Evolutionary conservation across 2,329 filamentous ascomycete species (phyloP), one percentile per base, ranked within the genome.

Genomic region (Lachnum nothofagi): DNA sequence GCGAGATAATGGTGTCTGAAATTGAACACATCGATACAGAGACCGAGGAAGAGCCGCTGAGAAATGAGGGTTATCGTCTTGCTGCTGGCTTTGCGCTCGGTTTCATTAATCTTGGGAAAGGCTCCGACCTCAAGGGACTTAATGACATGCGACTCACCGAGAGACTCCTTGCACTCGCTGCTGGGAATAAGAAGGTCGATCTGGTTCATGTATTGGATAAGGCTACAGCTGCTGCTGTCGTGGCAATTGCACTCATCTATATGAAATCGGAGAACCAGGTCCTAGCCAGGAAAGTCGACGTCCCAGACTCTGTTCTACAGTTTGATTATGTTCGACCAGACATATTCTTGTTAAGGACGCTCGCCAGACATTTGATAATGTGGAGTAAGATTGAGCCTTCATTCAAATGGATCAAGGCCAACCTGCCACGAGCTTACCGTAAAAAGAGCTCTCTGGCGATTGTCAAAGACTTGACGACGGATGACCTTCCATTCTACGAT

Each of bases 1-100:
- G 90, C 64, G 93, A 98, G 66, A 89, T 97, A 16, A 96, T 98
- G 89, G 80, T 98, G 43, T 97, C 91, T 0, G 93, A 98, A 66
- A 93, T 98, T 52, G 90, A 96, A 65, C 86, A 91, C 54, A 78
- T 89, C 44, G 89, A 93, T 38, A 72, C 76, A 22, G 78, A 87
- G 31, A 86, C 91, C 45, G 91, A 96, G 51, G 86, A 91, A 49
- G 88, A 95, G 60, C 83, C 83, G 19, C 70, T 97, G 42, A 83
- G 91, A 20, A 91, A 94, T 63, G 93, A 98, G 70, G 91, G 91
- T n/a, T 98, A 98, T 67, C 83, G 94, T 34, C 77, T 98, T 29
- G 91, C 93, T 7, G 91, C 94, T 16, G 94, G 93, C 0, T 95
- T 96, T 61, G 86, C 94, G 0, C 76, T 98, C 0, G 93, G 93